phyloP scores from a whole-genome alignment of 371 early-diverging fungal genomes.

The Syncephalis plumigaleata region DNA sequence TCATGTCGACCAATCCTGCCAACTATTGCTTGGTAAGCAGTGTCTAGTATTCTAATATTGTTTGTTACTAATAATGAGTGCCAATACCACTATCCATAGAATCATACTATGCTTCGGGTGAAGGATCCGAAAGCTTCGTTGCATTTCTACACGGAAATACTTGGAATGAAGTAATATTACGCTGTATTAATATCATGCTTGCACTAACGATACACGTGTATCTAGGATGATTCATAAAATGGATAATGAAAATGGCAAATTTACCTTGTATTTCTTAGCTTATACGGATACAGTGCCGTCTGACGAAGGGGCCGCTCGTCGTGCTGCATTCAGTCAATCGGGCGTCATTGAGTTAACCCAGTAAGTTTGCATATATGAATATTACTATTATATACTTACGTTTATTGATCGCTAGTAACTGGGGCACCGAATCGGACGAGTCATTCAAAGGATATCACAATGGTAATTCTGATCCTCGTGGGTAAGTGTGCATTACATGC shows the following conservation, averaged over 20 bases:
- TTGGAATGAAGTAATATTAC: constrained; percentile 60
- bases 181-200: neutral
- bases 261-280: constrained; percentile 64
- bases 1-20: too few relatives aligned
- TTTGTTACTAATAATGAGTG: too few relatives aligned
- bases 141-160: constrained; percentile 53
- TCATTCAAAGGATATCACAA: constrained; percentile 42
- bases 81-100: constrained; percentile 6
- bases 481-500: constrained; percentile 2
- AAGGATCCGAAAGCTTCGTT: constrained; percentile 62
- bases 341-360: constrained; percentile 76
- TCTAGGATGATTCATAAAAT: constrained; percentile 30
- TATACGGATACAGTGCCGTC: constrained; percentile 31
- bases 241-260: constrained; percentile 42
- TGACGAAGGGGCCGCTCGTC: constrained; percentile 26
- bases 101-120: constrained; percentile 75
- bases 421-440: constrained; percentile 65
- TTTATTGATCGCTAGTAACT: constrained; percentile 28
- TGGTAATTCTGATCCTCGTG: constrained; percentile 49
- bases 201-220: neutral
- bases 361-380: constrained; percentile 16
- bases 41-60: too few relatives aligned
- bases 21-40: too few relatives aligned
- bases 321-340: constrained; percentile 37
- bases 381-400: neutral